Evolutionary conservation across 257 asterid species (phyloP).

Genomic region (Pogostemon cablin): DNA sequence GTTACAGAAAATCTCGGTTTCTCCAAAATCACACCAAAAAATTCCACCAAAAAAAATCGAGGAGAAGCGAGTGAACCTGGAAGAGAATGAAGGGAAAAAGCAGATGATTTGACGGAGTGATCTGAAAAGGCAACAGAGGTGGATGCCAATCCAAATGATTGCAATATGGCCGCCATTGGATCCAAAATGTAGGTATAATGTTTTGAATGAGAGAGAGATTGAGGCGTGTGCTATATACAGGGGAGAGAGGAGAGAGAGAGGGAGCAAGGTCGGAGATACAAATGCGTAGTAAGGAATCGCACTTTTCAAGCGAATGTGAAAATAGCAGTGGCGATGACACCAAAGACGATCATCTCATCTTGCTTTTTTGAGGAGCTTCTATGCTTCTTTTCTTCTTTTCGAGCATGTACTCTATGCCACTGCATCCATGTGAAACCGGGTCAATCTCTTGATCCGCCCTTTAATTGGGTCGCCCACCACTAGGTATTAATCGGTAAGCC

Average conservation of each 20-base stretch:
- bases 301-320: conserved; percentile 2
- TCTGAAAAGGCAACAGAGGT: conserved; percentile 44
- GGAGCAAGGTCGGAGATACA: conserved; percentile 42
- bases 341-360: conserved; percentile 29
- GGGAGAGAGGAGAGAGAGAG: conserved; percentile 13
- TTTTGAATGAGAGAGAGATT: conserved; percentile 1
- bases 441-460: no score
- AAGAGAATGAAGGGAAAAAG: conserved; percentile 35
- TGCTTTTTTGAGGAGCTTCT: neutral
- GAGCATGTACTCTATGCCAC: no score
- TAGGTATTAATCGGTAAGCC: no score
- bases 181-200: neutral
- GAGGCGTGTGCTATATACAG: conserved; percentile 3
- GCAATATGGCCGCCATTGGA: conserved; percentile 58
- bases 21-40: neutral
- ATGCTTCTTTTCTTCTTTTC: no score
- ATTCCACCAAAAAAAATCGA: neutral
- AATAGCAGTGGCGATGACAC: conserved; percentile 34
- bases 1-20: conserved; percentile 4
- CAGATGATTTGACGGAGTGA: conserved; percentile 44
- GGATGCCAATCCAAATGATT: conserved; percentile 52
- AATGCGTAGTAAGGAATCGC: conserved; percentile 22
- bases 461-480: no score
- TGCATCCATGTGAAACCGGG: no score
- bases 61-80: conserved; percentile 39